Evolutionary conservation across 225 moss, liverwort and hornwort species (phyloP).

Genomic region (Asterella californica): DNA sequence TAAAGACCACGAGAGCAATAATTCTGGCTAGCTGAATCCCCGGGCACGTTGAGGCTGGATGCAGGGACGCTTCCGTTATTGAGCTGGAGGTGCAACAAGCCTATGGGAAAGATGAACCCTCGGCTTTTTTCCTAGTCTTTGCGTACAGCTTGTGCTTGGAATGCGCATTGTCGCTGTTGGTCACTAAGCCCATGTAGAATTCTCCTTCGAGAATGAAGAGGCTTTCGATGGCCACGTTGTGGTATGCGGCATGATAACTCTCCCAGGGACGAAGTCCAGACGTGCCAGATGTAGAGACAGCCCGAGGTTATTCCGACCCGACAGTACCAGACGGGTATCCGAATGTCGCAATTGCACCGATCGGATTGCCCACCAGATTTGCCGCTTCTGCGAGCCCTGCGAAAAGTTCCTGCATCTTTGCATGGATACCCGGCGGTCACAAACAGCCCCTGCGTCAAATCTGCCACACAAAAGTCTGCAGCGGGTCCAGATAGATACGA

Average conservation of each 20-base stretch:
- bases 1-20: too few species aligned
- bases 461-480: too few species aligned
- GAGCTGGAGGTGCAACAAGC: slow-evolving; percentile 24
- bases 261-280: slow-evolving; percentile 16
- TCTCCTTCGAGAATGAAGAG: background rate
- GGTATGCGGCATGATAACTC: slow-evolving; percentile 10
- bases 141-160: background rate
- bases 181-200: slow-evolving; percentile 16
- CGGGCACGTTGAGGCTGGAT: too few species aligned
- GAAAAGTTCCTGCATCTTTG: too few species aligned
- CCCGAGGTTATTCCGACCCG: slow-evolving; percentile 18
- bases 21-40: too few species aligned
- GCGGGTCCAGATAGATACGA: too few species aligned
- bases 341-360: background rate
- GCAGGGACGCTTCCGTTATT: slow-evolving; percentile 1
- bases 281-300: slow-evolving; percentile 2
- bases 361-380: background rate
- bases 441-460: too few species aligned
- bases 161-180: background rate
- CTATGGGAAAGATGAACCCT: slow-evolving; percentile 18
- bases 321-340: slow-evolving; percentile 11
- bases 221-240: slow-evolving; percentile 13
- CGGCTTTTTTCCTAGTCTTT: slow-evolving; percentile 15
- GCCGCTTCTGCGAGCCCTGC: slow-evolving; percentile 4
- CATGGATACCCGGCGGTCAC: too few species aligned